Evolutionary conservation across 345 rosid species (phyloP).

Genomic region (Ailanthus altissimus): DNA sequence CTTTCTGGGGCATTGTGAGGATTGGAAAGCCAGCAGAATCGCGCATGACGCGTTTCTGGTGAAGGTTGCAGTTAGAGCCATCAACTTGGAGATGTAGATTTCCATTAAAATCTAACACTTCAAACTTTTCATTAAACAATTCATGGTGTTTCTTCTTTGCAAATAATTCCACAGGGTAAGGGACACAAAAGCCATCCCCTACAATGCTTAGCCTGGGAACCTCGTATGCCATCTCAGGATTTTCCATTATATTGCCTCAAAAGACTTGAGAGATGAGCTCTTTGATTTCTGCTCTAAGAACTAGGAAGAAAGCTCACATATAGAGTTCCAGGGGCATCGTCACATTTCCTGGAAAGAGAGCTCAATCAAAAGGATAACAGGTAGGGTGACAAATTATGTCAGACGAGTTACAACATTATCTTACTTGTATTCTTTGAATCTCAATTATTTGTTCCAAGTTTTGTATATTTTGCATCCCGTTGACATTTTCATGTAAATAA

Average conservation of each 20-base stretch:
- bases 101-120: background rate
- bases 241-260: background rate
- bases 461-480: background rate
- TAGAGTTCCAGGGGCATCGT: too few relatives aligned
- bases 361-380: constrained; percentile 4
- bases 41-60: constrained; percentile 45
- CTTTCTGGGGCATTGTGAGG: constrained; percentile 53
- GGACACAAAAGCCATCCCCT: constrained; percentile 9
- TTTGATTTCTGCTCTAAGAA: background rate
- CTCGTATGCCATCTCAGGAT: background rate
- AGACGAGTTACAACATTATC: background rate
- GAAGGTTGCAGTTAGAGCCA: constrained; percentile 33
- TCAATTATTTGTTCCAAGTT: background rate
- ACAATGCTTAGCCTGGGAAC: background rate
- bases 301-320: background rate
- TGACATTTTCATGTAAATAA: background rate
- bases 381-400: background rate
- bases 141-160: background rate
- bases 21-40: constrained; percentile 52
- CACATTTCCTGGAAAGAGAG: background rate
- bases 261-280: background rate
- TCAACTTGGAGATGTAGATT: constrained; percentile 8
- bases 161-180: constrained; percentile 1
- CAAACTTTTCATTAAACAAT: background rate
- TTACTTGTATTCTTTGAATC: background rate